phyloP scores from a whole-genome alignment of 176 grass and related monocot genomes.

The Cenchrus purpureus region DNA sequence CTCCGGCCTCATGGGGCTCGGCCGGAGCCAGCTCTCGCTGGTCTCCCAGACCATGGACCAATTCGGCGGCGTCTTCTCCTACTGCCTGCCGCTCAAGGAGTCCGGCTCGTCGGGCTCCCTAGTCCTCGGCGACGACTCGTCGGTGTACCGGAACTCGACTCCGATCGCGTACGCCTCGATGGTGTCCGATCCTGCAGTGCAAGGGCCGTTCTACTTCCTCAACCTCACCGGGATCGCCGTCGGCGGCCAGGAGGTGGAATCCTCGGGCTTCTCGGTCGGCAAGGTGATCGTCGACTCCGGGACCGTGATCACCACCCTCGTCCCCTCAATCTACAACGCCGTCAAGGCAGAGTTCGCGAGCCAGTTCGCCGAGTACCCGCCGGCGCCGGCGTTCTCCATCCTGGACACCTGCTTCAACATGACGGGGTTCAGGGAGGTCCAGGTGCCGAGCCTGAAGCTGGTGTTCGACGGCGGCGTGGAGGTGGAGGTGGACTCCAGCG shows the following conservation, averaged over 20 bases:
- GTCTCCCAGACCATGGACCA: slow-evolving; percentile 62
- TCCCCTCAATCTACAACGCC: slow-evolving; percentile 70
- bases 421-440: slow-evolving; percentile 65
- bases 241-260: slow-evolving; percentile 55
- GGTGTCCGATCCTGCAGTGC: slow-evolving; percentile 49
- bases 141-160: slow-evolving; percentile 63
- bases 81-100: slow-evolving; percentile 70
- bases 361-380: slow-evolving; percentile 62
- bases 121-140: slow-evolving; percentile 68
- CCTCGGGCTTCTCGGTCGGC: slow-evolving; percentile 40
- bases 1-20: slow-evolving; percentile 81
- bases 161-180: slow-evolving; percentile 73
- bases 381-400: slow-evolving; percentile 65
- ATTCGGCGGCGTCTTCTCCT: slow-evolving; percentile 82
- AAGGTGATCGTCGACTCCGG: slow-evolving; percentile 86
- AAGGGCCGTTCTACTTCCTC: slow-evolving; percentile 81
- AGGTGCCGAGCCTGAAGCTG: slow-evolving; percentile 67
- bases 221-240: slow-evolving; percentile 74
- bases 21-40: slow-evolving; percentile 71
- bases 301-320: slow-evolving; percentile 81
- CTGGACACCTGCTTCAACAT: slow-evolving; percentile 94
- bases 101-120: slow-evolving; percentile 68
- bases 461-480: slow-evolving; percentile 60
- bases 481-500: slow-evolving; percentile 71
- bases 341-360: slow-evolving; percentile 64